Evolutionary conservation across 2,329 filamentous ascomycete species (phyloP), one percentile per base, ranked within the genome.

Genomic region (Pseudofabraea citricarpa): DNA sequence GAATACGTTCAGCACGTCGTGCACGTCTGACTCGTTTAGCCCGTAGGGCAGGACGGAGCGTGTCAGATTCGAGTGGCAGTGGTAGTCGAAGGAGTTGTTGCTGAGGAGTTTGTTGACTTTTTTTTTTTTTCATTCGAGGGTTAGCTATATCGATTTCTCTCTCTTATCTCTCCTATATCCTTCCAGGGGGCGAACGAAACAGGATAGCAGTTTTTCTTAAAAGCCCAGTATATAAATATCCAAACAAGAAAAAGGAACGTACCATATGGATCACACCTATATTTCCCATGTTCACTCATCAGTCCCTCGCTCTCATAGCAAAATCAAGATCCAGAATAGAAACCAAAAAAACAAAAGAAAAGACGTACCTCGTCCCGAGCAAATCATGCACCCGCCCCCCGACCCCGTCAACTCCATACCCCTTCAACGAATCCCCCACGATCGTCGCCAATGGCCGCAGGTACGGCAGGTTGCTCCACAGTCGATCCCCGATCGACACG

Each of bases 1-100:
- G 59, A 94, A 93, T 3, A 94, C 71, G 57, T 94, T 94, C 42
- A 94, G 72, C 0, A 94, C 87, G 60, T 94, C 87, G 56, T 94
- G 88, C 2, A 93, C 79, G 58, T 93, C 87, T 22, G 71, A 69
- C 64, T 93, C 88, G 5, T 70, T 74, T 32, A 93, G 62, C 0
- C 86, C 85, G 48, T 72, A 81, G 0, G 83, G 81, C 1, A 82
- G 49, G 2, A 93, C 77, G 0, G 88, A 85, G 4, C 88, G 77
- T 1, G 79, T 80, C 9, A 94, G 74, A 61, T 94, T 94, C 2
- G 83, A 88, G 58, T 91, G 87, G 62, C 88, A 94, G 61, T 93
- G 87, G 62, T 78, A 91, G 61, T 93, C 83, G 60, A 89, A 93
- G 23, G 73, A 72, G 39, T 77, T 73, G n/a, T 80, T 81, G 3